Evolutionary conservation across 805 yeast genomes (phyloP), one percentile per base, ranked within the genome.

Genomic region (Metschnikowia bowlesiae): DNA sequence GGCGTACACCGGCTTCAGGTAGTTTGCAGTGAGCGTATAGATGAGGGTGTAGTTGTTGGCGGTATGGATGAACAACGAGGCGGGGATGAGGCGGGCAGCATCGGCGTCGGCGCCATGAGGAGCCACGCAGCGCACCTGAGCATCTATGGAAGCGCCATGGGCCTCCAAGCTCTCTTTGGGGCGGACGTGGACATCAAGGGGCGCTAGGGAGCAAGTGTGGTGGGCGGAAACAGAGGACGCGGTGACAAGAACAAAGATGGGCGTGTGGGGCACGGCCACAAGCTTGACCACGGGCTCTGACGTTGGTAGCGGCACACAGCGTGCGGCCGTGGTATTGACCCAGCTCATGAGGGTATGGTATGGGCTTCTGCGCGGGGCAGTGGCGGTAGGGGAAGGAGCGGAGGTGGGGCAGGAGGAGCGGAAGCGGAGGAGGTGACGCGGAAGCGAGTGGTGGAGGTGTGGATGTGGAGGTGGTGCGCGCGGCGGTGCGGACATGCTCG

Each of bases 21-120:
- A 64, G 51, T 59, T 62, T 34, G 70, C 60, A 18, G 55, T 49
- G 10, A 70, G 53, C 28, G 43, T 66, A 52, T 50, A 58, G 8
- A 58, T 38, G 39, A 58, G 41, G n/a, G 53, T 53, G 44, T 29
- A 52, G 49, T 50, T 33, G 28, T 28, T 30, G n/a, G 47, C 40
- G 9, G 61, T 54, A 38, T 47, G 49, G 37, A 56, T 53, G 37
- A 52, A 55, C 36, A 58, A 40, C n/a, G 53, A 50, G 32, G 47
- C 50, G 8, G 53, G 34, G 16, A 35, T 43, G 33, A 44, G 43
- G 30, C 63, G 64, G 33, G n/a, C 22, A 34, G 14, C n/a, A 35
- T 64, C 69, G 34, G 62, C 58, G 35, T 63, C 63, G 39, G 68
- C 64, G 11, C 77, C 69, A 48, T 76, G 71, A 11, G 66, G 66